Percentiles rank a stretch among this genome's conserved stretches.
These are phyloP conservation scores for Vitis riparia DNA, from an alignment of 164 flowering plant species.

Conservation along the genomic window DNA sequence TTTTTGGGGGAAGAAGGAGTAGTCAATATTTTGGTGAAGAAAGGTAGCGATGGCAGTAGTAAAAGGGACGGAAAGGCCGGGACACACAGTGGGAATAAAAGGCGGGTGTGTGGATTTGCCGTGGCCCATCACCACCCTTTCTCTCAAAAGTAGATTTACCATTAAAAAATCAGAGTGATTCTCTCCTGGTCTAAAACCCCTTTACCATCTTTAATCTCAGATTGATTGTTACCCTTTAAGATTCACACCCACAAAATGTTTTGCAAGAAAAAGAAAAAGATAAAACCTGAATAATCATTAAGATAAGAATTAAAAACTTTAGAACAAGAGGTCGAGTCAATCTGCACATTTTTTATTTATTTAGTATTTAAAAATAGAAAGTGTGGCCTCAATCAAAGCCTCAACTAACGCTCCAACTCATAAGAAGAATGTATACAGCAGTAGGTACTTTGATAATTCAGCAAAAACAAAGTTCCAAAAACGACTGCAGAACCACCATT, in stretches of 20 bases:
- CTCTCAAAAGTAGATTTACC: no score
- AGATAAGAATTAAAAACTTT: no score
- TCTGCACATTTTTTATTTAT: neutral
- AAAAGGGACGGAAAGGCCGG: constrained; percentile 24
- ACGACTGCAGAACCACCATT: constrained; percentile 34
- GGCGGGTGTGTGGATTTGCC: constrained; percentile 14
- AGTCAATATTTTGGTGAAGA: neutral
- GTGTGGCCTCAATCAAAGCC: constrained; percentile 12
- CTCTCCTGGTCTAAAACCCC: no score
- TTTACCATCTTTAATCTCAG: no score
- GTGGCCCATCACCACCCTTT: constrained; percentile 38
- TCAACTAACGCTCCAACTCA: constrained; percentile 36
- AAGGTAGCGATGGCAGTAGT: constrained; percentile 17
- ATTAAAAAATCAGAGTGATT: no score
- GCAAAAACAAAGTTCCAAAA: constrained; percentile 12
- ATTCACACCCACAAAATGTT: no score
- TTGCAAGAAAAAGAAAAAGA: no score
- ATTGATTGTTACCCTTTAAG: no score
- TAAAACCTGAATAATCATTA: no score
- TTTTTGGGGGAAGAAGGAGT: constrained; percentile 2
- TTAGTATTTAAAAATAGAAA: constrained; percentile 7
- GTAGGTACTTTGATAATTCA: neutral
- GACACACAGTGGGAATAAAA: constrained; percentile 10
- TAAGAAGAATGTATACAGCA: neutral
- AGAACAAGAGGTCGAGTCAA: no score